These are phyloP conservation scores for Parsonsia alboflavescens DNA, from an alignment of 257 asterid species.

Conservation along the genomic window DNA sequence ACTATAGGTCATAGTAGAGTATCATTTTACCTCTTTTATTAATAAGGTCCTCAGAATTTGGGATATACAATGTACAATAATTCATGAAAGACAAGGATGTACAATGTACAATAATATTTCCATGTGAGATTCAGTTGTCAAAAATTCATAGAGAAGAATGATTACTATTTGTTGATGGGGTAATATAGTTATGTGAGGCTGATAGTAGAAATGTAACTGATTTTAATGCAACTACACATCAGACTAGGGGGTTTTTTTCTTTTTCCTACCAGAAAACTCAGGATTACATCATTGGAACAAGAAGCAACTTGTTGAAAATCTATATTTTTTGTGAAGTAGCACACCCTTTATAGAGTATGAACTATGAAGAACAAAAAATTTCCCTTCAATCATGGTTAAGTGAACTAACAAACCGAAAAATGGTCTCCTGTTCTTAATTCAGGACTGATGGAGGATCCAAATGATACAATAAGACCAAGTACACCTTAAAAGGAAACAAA, in stretches of 20 bases:
- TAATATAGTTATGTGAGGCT: not conserved
- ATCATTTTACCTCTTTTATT: not conserved
- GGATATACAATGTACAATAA: not conserved
- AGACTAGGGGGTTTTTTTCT: not conserved
- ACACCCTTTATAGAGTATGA: not conserved
- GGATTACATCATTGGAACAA: not conserved
- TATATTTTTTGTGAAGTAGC: not conserved
- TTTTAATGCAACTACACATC: not conserved
- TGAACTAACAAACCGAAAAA: not conserved
- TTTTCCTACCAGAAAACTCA: not conserved
- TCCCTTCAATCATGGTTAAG: not conserved
- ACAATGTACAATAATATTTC: not conserved
- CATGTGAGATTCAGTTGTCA: conserved; percentile 1
- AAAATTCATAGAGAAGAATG: not conserved
- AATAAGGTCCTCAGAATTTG: not conserved
- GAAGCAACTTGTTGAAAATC: not conserved
- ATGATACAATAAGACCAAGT: not conserved
- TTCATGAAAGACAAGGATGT: no score
- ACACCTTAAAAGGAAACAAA: not conserved
- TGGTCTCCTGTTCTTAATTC: not conserved
- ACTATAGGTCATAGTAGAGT: not conserved
- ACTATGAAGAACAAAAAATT: not conserved
- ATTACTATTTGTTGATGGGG: not conserved
- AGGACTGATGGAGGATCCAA: not conserved
- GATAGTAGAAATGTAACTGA: not conserved